A percentile compares a stretch with the other conserved stretches of the same genome.
Evolutionary conservation across 805 yeast genomes (phyloP).

Genomic region (Candida endomychidarum): DNA sequence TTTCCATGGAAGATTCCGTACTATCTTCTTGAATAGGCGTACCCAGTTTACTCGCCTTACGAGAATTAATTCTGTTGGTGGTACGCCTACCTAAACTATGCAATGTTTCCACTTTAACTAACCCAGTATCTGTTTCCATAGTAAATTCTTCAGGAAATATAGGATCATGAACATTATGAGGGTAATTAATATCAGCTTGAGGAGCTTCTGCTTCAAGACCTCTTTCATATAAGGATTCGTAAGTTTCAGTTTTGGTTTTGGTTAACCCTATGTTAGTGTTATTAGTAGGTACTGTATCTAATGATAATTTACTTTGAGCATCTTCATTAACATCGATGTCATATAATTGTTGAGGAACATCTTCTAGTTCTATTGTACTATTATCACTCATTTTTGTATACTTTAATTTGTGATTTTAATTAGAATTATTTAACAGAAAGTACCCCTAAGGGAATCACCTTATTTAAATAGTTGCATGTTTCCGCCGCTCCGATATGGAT

Average conservation of each 20-base stretch:
- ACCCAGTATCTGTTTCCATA: constrained; percentile 82
- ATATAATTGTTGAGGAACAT: constrained; percentile 11
- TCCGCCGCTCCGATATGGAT: constrained; percentile 5
- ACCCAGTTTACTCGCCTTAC: constrained; percentile 5
- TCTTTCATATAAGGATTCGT: constrained; percentile 59
- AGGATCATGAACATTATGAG: constrained; percentile 51
- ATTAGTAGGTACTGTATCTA: constrained; percentile 9
- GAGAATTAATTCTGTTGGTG: constrained; percentile 8
- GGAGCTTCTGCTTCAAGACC: constrained; percentile 61
- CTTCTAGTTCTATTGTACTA: neutral
- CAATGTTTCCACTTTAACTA: constrained; percentile 77
- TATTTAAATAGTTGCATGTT: constrained; percentile 2
- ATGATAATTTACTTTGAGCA: constrained; percentile 14
- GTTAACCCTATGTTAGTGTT: constrained; percentile 7
- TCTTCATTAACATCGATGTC: constrained; percentile 11
- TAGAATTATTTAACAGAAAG: constrained; percentile 9
- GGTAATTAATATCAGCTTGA: constrained; percentile 47
- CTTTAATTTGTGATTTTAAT: neutral
- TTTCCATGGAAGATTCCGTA: constrained; percentile 4
- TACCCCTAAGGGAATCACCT: constrained; percentile 4
- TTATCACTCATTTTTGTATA: constrained; percentile 1
- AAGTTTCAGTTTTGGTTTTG: constrained; percentile 63
- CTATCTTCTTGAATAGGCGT: constrained; percentile 1
- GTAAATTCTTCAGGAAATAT: constrained; percentile 93
- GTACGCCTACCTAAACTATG: constrained; percentile 59